Evolutionary conservation across 108 stramenopile genomes (phyloP), one percentile per base, ranked within the genome.

Genomic region (Ochromonas danica): DNA sequence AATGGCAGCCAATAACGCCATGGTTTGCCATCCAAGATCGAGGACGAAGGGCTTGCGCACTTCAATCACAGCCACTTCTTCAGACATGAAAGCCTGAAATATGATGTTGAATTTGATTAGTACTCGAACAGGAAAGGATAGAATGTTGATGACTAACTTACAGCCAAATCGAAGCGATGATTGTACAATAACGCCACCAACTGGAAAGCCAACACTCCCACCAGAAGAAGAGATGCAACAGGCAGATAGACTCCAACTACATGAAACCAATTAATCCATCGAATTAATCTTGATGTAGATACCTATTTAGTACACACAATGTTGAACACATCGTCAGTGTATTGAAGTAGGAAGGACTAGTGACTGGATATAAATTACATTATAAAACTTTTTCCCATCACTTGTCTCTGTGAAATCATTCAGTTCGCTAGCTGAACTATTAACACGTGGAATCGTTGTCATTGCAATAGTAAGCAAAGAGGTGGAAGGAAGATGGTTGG

Each of bases 281-380:
- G 38, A n/a, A 78, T 57, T 35, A 78, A 41, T 78, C 77, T n/a
- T 27, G 77, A 78, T 36, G 3, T 67, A 36, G 63, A 67, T 36
- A 67, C 63, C 63, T 67, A 67, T 35, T 14, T 35, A 67, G 63
- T 67, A 67, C 6, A 35, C 3, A 35, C 17, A 31, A 67, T 14
- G 35, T 51, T 6, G 6, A 51, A 14, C 6, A 51, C 45, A 51
- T 51, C 22, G 45, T 14, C 6, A 36, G 63, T 33, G 3, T 67
- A 28, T 31, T 22, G 25, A 67, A 35, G 6, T 33, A 28, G 25
- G 6, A 67, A 67, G 3, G 33, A 28, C n/a, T n/a, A n/a, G n/a
- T n/a, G 6, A 25, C 25, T 36, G 10, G 25, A 28, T 3, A 10
- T 28, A 25, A 36, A 3, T 28, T 67, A 67, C 63, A 67, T 67